These are phyloP conservation scores for Baorangia bicolor DNA, from an alignment of 768 basidiomycete genomes.

Conservation along the genomic window DNA sequence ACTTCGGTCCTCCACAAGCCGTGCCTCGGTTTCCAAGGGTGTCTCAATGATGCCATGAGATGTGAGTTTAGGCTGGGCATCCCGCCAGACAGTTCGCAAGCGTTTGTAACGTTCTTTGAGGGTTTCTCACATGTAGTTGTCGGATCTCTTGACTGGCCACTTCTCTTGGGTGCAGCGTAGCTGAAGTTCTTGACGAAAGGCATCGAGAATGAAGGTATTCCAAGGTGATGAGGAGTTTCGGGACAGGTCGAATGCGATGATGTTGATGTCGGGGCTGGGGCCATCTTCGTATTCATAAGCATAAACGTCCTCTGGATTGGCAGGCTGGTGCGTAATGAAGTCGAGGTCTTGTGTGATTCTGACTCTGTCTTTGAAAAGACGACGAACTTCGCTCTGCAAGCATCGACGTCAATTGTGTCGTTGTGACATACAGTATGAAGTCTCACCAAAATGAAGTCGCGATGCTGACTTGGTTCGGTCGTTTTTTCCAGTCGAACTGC, in stretches of 20 bases:
- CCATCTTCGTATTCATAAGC: slow-evolving; percentile 7
- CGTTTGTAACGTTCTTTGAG: background rate
- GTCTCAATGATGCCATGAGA: no score
- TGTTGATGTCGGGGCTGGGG: background rate
- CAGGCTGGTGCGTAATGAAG: background rate
- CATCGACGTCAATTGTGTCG: no score
- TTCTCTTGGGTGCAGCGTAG: background rate
- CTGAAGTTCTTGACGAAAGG: background rate
- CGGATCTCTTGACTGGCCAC: background rate
- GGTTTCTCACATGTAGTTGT: background rate
- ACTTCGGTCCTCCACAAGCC: no score
- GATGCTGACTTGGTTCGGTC: slow-evolving; percentile 1
- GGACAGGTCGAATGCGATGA: slow-evolving; percentile 1
- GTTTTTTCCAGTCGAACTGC: no score
- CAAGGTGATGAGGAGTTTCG: background rate
- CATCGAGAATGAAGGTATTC: slow-evolving; percentile 2
- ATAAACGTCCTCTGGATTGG: background rate
- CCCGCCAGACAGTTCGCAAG: background rate
- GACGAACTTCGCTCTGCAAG: slow-evolving; percentile 8
- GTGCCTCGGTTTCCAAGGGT: no score
- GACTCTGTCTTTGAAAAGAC: slow-evolving; percentile 10
- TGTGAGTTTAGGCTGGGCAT: background rate
- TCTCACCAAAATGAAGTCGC: slow-evolving; percentile 6
- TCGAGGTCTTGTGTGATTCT: slow-evolving; percentile 4
- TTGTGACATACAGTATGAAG: no score